Evolutionary conservation across 192 early-diverging fungal genomes (phyloP), one percentile per base, ranked within the genome.

Genomic region (Coemansia sp.): DNA sequence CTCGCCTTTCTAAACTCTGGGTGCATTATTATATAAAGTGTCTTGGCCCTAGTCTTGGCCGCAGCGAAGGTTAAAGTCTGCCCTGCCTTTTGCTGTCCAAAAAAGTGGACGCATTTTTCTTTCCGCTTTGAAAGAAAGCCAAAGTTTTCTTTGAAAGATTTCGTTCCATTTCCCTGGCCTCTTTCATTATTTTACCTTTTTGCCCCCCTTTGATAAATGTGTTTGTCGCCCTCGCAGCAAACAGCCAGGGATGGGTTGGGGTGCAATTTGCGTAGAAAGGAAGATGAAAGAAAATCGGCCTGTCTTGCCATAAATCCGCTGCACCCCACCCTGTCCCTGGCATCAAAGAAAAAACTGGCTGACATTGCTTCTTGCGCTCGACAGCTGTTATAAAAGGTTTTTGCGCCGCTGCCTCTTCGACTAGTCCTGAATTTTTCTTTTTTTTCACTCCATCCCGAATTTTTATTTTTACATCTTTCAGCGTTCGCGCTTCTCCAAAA

Each of bases 191-290:
- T 31, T 31, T 31, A 8, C 30, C 5, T 8, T 4, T 31, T 31
- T 31, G 5, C 27, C 23, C 23, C n/a, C n/a, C n/a, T 52, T 52
- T 56, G 54, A 56, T 56, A 56, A 56, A 56, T 56, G 30, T 22
- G 19, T 54, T 31, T 54, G 29, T n/a, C 33, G 8, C 6, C 22
- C 35, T 40, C 35, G n/a, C 14, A 16, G 35, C 35, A 16, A 5
- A 16, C 11, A 33, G 11, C 30, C 30, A 32, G 31, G n/a, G n/a
- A 16, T 16, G 12, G 35, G 12, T 11, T 40, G 52, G 43, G 18
- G 19, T 8, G 8, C 19, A 21, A 44, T 44, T 19, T 21, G 16
- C 43, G 1, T 19, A 44, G 43, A 44, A 44, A 44, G 43, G 14
- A 21, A 7, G 19, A 44, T n/a, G 43, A 29, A 9, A 16, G 23